phyloP scores from a whole-genome alignment of 1,139 yeast genomes.

The Pichia sp. region DNA sequence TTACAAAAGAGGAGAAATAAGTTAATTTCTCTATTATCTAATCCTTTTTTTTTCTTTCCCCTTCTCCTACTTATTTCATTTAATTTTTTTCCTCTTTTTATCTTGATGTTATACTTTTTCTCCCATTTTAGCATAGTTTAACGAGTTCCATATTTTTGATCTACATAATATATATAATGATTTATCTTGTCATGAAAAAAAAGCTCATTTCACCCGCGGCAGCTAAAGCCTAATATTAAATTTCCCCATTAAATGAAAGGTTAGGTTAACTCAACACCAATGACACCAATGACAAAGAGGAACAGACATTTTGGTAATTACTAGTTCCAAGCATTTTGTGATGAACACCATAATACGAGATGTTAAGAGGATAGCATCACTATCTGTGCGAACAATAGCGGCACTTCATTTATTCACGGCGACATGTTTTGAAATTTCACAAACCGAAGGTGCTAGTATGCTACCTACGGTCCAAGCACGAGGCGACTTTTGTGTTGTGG shows the following conservation, averaged over 20 bases:
- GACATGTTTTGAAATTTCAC: slow-evolving; percentile 33
- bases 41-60: not conserved
- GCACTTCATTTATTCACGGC: slow-evolving; percentile 27
- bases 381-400: slow-evolving; percentile 27
- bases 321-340: no score
- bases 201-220: not conserved
- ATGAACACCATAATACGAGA: slow-evolving; percentile 10
- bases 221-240: not conserved
- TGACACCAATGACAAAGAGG: no score
- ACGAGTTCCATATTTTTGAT: not conserved
- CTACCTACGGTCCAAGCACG: slow-evolving; percentile 76
- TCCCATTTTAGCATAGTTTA: not conserved
- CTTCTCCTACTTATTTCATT: not conserved
- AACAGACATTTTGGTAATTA: no score
- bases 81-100: not conserved
- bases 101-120: slow-evolving; percentile 1
- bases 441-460: slow-evolving; percentile 93
- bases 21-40: not conserved
- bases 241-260: not conserved
- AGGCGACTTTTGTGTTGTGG: slow-evolving; percentile 77
- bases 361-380: slow-evolving; percentile 21
- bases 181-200: not conserved
- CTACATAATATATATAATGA: not conserved
- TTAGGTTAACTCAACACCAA: not conserved
- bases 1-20: not conserved